Conservation (phyloP, 2,329 filamentous ascomycete genomes). For the Colletotrichum neosansevieriae region DNA sequence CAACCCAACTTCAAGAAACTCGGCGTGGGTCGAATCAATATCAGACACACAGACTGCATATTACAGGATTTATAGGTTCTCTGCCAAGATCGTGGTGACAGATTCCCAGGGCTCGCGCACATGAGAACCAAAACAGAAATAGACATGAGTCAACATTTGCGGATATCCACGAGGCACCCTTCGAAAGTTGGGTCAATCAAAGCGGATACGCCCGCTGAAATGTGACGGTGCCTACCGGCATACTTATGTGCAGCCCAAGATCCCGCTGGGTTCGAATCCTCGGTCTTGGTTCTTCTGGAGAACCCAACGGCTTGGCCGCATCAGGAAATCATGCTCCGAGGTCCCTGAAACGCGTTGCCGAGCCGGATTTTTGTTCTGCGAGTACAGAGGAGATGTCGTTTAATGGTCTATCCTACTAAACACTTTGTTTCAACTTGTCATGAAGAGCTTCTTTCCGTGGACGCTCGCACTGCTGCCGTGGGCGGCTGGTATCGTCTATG, state of each 20-base stretch:
- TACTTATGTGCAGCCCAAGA: constrained; percentile 20
- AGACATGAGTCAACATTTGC: constrained; percentile 12
- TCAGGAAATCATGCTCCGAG: constrained; percentile 25
- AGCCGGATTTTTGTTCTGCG: constrained; percentile 2
- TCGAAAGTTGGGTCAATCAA: constrained; percentile 4
- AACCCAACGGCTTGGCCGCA: constrained; percentile 2
- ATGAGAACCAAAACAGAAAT: constrained; percentile 1
- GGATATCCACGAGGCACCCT: constrained; percentile 18
- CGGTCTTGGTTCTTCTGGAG: constrained; percentile 8
- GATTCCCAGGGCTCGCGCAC: constrained; percentile 4
- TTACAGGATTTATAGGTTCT: constrained; percentile 8
- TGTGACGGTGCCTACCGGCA: neutral
- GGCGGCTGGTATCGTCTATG: constrained; percentile 14
- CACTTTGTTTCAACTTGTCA: constrained; percentile 15
- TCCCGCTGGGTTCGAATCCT: neutral
- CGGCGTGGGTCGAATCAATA: constrained; percentile 30
- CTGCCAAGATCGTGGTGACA: constrained; percentile 12
- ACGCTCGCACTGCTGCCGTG: constrained; percentile 23
- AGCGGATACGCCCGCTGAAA: neutral
- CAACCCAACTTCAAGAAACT: constrained; percentile 15
- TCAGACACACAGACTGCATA: constrained; percentile 26
- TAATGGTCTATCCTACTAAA: neutral
- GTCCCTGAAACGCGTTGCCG: constrained; percentile 5
- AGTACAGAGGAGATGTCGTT: neutral
- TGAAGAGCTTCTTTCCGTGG: constrained; percentile 22